phyloP scores from a whole-genome alignment of 805 yeast species.

The Sungouiozyma ichnusensis region DNA sequence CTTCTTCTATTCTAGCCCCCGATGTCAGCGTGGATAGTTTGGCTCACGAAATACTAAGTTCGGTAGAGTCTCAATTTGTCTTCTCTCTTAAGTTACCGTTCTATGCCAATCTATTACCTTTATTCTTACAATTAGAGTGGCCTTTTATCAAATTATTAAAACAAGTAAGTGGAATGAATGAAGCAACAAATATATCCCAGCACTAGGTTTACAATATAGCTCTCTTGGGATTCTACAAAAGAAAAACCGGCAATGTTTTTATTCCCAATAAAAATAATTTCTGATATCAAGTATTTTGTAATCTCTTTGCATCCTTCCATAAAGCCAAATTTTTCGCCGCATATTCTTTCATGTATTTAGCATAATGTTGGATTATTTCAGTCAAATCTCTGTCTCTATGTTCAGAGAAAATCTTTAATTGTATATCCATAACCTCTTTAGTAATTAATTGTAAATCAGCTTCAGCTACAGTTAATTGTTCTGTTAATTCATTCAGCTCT shows the following conservation, averaged over 20 bases:
- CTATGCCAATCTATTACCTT: conserved; percentile 66
- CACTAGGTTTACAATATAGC: neutral
- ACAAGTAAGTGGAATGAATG: conserved; percentile 52
- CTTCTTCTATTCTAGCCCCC: conserved; percentile 71
- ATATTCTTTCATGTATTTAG: conserved; percentile 22
- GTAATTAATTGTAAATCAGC: conserved; percentile 25
- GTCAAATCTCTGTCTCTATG: conserved; percentile 19
- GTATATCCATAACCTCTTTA: conserved; percentile 22
- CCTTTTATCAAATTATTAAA: conserved; percentile 36
- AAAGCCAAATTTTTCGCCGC: conserved; percentile 22
- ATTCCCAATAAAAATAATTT: too few relatives aligned
- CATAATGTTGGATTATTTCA: conserved; percentile 16
- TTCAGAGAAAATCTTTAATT: conserved; percentile 23
- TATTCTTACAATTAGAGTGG: conserved; percentile 64
- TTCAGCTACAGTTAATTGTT: conserved; percentile 19
- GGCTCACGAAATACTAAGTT: conserved; percentile 46
- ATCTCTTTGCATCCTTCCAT: conserved; percentile 20
- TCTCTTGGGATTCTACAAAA: neutral
- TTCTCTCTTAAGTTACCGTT: conserved; percentile 67
- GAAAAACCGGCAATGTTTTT: too few relatives aligned
- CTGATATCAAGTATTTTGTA: conserved; percentile 1
- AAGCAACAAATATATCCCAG: conserved; percentile 13
- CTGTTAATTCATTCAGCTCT: conserved; percentile 19
- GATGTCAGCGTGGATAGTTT: conserved; percentile 59
- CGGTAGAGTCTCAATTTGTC: conserved; percentile 49